Base-by-base conservation (phyloP, 169 alveolate species). In the Babesia ovis region DNA sequence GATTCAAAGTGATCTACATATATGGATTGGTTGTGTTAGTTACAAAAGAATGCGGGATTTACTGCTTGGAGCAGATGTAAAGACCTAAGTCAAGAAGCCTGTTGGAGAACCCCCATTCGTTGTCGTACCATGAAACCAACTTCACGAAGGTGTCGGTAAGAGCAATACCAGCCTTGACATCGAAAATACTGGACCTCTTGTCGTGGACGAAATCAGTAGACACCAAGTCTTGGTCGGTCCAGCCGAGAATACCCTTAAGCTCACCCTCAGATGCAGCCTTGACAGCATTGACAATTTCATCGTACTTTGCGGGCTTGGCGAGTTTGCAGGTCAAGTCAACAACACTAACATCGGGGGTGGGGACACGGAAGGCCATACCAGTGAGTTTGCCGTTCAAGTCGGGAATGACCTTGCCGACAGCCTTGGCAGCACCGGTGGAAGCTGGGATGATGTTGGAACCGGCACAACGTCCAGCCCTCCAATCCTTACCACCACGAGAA, bases 301-400 rank as follows among this genome's bases (percentile, higher is more conserved):
- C 99, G 84, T 95, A 95, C 54, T 95, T 85, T 58, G 99, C 98
- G 34, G 98, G 98, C 84, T 96, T 97, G 69, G 91, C 93, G 70
- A 97, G 94, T 83, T 86, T 95, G 91, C 97, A 95, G 55, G 99
- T 97, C 64, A 98, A 90, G 84, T 98, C 99, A 70, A 97, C 99
- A 69, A 97, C 99, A 27, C 99, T 97, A 34, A 98, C 99, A 70
- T 96, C 97, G 68, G 98, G 93, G 68, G 98, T 95, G 56, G 99
- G 99, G 41, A 97, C 99, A 84, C 99, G 95, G 97, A 98, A 96
- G 64, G 99, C 98, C 99, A 98, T 97, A 73, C 99, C 99, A 39
- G 99, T 98, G 51, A 98, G 91, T 86, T 98, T 98, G 62, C 99
- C 99, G 92, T 97, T 96, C 46, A 97, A 81, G 43, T 92, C 97